Conservation (phyloP, 352 stramenopile species). For the Poterioochromonas sp. region DNA sequence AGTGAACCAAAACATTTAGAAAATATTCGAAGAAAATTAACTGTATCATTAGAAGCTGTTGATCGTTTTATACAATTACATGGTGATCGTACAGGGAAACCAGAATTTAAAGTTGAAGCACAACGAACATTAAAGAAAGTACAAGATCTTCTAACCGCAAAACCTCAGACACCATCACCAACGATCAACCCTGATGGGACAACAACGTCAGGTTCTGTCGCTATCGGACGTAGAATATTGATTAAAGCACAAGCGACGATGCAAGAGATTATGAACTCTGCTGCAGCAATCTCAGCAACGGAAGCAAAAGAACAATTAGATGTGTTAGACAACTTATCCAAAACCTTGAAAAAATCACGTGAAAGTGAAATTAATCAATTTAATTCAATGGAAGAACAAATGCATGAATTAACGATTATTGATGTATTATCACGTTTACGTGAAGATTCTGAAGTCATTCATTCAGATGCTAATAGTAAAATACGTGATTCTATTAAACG, state of each 20-base stretch:
- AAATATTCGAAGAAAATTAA: neutral
- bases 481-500: neutral
- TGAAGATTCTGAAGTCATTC: neutral
- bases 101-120: conserved; percentile 3
- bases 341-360: neutral
- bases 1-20: neutral
- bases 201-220: too few species aligned
- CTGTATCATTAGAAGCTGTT: neutral
- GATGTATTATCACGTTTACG: neutral
- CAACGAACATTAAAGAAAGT: neutral
- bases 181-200: too few species aligned
- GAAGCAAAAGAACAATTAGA: neutral
- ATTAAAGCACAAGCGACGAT: neutral
- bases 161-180: neutral
- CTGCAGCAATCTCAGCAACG: neutral
- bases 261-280: conserved; percentile 24
- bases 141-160: neutral
- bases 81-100: neutral
- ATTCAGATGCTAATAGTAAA: neutral
- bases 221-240: neutral
- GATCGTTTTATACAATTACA: neutral
- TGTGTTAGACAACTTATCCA: neutral
- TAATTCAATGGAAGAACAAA: neutral
- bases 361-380: neutral
- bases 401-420: neutral